Evolutionary conservation across 1,284 basidiomycete species (phyloP), one percentile per base, ranked within the genome.

Genomic region (Microbotryum lychnidis-dioicae): DNA sequence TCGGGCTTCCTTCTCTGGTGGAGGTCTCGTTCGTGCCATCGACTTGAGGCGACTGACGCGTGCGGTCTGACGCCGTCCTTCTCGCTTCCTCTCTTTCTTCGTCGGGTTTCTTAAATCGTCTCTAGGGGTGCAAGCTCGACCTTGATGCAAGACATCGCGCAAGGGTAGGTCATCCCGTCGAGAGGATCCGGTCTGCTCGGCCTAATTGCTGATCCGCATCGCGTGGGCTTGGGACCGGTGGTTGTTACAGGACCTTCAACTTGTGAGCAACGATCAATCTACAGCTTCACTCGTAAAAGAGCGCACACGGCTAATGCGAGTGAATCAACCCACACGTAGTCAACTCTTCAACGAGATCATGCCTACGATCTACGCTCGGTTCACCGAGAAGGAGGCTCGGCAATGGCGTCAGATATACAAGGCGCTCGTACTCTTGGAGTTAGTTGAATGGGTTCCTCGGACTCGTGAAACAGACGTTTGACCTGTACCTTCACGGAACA

Each of bases 341-440:
- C 91, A 94, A 80, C 85, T 94, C 70, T 99, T 99, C 78, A 98
- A 98, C 77, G 96, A 99, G 79, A 92, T 98, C 74, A 97, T 99
- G 92, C 94, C 96, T 3, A 87, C 86, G 73, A 97, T 97, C 71
- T 98, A 97, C 76, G 82, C 29, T 91, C 63, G 73, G 52, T 78
- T 78, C 64, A 77, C 77, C 60, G 89, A 93, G 77, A 97, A 97
- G 78, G 96, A 98, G 76, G 96, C 96, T 0, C 81, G 87, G 33
- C 91, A 99, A 75, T 99, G 94, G 94, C 82, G 94, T 48, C 93
- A 98, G 77, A 98, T 99, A 67, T 99, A 99, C 83, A 99, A 99
- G 81, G 68, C 65, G 8, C 58, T 71, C 31, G 60, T 65, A 18
- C 60, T 68, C 16, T 52, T 66, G 48, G 63, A 69, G 90, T 86